phyloP scores from a whole-genome alignment of 371 early-diverging fungal species.

The Rhizopus arrhizus region DNA sequence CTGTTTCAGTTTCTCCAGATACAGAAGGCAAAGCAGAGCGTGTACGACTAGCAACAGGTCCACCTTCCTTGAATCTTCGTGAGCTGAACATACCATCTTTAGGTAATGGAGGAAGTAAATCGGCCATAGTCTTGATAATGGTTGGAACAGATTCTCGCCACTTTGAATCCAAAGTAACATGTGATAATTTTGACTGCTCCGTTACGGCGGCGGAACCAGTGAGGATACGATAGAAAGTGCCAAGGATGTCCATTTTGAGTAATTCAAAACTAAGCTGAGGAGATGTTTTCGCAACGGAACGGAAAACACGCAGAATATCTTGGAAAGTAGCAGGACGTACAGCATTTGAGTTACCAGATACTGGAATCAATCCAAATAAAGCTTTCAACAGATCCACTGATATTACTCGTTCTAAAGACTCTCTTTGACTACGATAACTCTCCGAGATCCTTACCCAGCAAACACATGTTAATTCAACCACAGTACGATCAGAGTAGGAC shows the following conservation, averaged over 20 bases:
- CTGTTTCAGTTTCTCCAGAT: not conserved
- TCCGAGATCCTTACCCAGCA: conserved; percentile 70
- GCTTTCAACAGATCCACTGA: conserved; percentile 49
- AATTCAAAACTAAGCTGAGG: conserved; percentile 60
- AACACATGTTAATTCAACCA: conserved; percentile 73
- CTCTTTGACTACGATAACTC: conserved; percentile 56
- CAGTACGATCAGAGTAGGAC: conserved; percentile 68
- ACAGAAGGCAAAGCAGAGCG: conserved; percentile 16
- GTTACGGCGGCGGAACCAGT: conserved; percentile 45
- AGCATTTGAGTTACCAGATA: conserved; percentile 44
- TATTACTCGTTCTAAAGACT: conserved; percentile 57
- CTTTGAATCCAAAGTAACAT: conserved; percentile 41
- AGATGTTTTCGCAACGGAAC: conserved; percentile 63
- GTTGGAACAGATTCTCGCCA: conserved; percentile 45
- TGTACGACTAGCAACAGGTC: conserved; percentile 30
- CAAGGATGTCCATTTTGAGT: conserved; percentile 58
- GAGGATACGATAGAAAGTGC: conserved; percentile 59
- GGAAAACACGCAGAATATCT: conserved; percentile 64
- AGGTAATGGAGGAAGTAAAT: conserved; percentile 71
- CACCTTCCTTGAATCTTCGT: conserved; percentile 33
- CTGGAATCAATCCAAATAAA: conserved; percentile 46
- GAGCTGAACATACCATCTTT: conserved; percentile 50
- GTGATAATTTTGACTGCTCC: conserved; percentile 5
- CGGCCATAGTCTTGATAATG: conserved; percentile 50
- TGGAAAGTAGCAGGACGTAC: conserved; percentile 57